Evolutionary conservation across 2,329 filamentous ascomycete genomes (phyloP).

Genomic region (Cercospora zeina): DNA sequence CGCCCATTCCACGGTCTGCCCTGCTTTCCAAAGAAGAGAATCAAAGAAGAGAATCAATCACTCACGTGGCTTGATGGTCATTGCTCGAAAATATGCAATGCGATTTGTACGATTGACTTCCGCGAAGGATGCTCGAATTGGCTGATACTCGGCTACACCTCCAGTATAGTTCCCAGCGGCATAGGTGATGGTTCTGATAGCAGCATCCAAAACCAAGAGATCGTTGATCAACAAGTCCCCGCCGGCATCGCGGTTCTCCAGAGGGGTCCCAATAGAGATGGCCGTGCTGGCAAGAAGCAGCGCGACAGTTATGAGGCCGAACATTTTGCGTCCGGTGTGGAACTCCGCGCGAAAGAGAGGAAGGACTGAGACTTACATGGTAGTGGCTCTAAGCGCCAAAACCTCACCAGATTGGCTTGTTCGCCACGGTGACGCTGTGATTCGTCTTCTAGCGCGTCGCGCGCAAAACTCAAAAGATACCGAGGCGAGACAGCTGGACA

Average conservation of each 20-base stretch:
- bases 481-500: background rate
- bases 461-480: slow-evolving; percentile 3
- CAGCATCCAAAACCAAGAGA: slow-evolving; percentile 25
- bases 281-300: slow-evolving; percentile 16
- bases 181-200: slow-evolving; percentile 26
- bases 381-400: background rate
- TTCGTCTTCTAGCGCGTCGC: background rate
- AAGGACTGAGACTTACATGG: slow-evolving; percentile 5
- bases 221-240: slow-evolving; percentile 28
- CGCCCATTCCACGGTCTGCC: background rate
- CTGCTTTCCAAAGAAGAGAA: background rate
- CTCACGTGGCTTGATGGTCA: slow-evolving; percentile 30
- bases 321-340: slow-evolving; percentile 1
- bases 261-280: slow-evolving; percentile 14
- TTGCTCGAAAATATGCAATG: slow-evolving; percentile 31
- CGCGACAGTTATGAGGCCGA: slow-evolving; percentile 8
- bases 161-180: slow-evolving; percentile 27
- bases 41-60: background rate
- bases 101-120: slow-evolving; percentile 32
- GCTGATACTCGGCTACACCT: slow-evolving; percentile 23
- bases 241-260: slow-evolving; percentile 24
- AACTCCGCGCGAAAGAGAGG: background rate
- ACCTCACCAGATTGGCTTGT: background rate
- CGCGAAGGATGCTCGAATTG: slow-evolving; percentile 28
- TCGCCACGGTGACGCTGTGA: slow-evolving; percentile 14